Evolutionary conservation across 2,329 filamentous ascomycete genomes (phyloP).

Genomic region (Apiospora koreana): DNA sequence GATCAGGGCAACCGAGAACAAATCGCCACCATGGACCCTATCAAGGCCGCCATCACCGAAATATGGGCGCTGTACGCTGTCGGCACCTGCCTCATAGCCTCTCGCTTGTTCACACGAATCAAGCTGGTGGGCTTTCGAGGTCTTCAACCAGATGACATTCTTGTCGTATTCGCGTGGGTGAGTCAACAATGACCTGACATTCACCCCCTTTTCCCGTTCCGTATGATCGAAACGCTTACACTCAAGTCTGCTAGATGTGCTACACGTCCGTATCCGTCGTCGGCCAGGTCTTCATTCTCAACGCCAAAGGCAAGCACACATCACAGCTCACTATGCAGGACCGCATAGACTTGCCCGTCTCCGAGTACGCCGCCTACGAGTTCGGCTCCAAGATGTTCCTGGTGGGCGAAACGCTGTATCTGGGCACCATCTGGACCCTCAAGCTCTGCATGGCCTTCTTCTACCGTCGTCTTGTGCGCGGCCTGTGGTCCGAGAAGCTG

Average conservation of each 20-base stretch:
- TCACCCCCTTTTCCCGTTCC: neutral
- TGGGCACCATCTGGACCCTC: slow-evolving; percentile 38
- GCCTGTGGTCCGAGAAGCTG: slow-evolving; percentile 36
- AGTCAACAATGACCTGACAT: neutral
- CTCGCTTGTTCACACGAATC: slow-evolving; percentile 33
- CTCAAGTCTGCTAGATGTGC: neutral
- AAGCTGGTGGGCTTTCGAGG: slow-evolving; percentile 34
- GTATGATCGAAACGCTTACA: neutral
- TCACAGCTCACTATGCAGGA: slow-evolving; percentile 31
- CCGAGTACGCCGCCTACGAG: slow-evolving; percentile 28
- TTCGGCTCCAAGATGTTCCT: slow-evolving; percentile 39
- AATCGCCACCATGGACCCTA: neutral
- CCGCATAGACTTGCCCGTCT: slow-evolving; percentile 30
- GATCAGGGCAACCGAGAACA: neutral
- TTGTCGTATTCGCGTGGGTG: slow-evolving; percentile 33
- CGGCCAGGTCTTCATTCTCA: slow-evolving; percentile 25
- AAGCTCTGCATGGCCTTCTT: slow-evolving; percentile 45
- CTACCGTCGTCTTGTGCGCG: slow-evolving; percentile 37
- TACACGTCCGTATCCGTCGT: slow-evolving; percentile 14
- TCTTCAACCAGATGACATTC: slow-evolving; percentile 36
- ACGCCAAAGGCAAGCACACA: slow-evolving; percentile 31
- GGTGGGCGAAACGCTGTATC: slow-evolving; percentile 35
- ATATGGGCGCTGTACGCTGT: slow-evolving; percentile 39
- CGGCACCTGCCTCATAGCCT: slow-evolving; percentile 32
- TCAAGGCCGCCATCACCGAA: slow-evolving; percentile 26